phyloP scores from a whole-genome alignment of 345 rosid genomes.

The Linum trigynum region DNA sequence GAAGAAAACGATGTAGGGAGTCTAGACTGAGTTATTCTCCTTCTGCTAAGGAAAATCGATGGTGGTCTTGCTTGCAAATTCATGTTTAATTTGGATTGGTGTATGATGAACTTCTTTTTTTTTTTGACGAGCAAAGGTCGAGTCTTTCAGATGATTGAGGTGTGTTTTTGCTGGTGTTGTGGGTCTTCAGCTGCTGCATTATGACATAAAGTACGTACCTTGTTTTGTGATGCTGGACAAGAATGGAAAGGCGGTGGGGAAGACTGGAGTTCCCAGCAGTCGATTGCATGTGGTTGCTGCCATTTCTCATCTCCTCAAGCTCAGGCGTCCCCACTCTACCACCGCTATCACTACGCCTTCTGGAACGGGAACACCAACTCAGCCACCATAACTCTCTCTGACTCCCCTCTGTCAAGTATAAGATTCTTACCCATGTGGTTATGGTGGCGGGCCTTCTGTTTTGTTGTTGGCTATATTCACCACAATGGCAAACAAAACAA shows the following conservation, averaged over 20 bases:
- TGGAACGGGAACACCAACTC: background rate
- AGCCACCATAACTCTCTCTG: too few relatives aligned
- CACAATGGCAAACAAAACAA: too few relatives aligned
- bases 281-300: constrained; percentile 86
- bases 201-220: constrained; percentile 81
- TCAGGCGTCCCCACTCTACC: constrained; percentile 38
- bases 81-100: too few relatives aligned
- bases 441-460: too few relatives aligned
- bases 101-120: too few relatives aligned
- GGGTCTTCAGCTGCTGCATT: constrained; percentile 67
- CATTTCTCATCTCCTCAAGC: constrained; percentile 72
- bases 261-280: constrained; percentile 78
- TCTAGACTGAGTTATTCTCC: background rate
- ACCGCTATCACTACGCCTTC: too few relatives aligned
- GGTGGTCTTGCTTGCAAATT: background rate
- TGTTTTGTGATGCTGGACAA: constrained; percentile 88
- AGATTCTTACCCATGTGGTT: too few relatives aligned
- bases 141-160: background rate
- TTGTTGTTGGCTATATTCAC: too few relatives aligned
- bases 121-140: background rate
- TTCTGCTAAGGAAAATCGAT: background rate
- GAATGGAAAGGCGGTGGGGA: constrained; percentile 68
- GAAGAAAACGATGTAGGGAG: background rate
- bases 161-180: constrained; percentile 2
- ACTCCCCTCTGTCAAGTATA: too few relatives aligned